A percentile compares a stretch with the other conserved stretches of the same genome.
Evolutionary conservation across 2,329 filamentous ascomycete genomes (phyloP).

Genomic region (Dothiorella sarmentorum): DNA sequence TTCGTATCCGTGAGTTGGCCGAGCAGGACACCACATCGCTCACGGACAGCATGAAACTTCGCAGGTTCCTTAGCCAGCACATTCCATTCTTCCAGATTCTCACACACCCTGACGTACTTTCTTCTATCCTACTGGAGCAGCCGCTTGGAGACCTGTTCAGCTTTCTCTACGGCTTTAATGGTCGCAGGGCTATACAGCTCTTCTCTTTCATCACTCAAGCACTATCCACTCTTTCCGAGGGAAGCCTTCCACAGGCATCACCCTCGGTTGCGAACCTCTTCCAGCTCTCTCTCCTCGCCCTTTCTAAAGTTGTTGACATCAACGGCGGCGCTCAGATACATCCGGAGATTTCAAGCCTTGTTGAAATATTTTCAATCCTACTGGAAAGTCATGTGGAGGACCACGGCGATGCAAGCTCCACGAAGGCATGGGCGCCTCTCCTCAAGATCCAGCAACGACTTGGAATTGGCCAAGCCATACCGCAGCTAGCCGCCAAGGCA

Average conservation of each 20-base stretch:
- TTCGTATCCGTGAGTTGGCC: constrained; percentile 21
- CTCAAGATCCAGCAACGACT: constrained; percentile 18
- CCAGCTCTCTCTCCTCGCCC: constrained; percentile 19
- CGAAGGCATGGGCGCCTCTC: too few species aligned
- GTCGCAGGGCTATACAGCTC: constrained; percentile 31
- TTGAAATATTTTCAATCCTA: background rate
- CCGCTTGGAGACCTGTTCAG: constrained; percentile 35
- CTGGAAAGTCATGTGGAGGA: background rate
- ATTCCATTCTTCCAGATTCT: constrained; percentile 28
- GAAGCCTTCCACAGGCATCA: too few species aligned
- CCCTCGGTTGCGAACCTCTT: constrained; percentile 20
- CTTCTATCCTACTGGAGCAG: constrained; percentile 36
- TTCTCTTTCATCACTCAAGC: constrained; percentile 28
- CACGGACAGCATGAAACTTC: background rate
- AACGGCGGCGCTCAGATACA: constrained; percentile 26
- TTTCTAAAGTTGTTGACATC: constrained; percentile 25
- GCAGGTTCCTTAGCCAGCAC: background rate
- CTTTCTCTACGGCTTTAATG: constrained; percentile 33
- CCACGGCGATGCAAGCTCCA: background rate
- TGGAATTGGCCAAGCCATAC: constrained; percentile 4
- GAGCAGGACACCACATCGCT: background rate
- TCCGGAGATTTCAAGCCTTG: constrained; percentile 21
- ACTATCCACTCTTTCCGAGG: too few species aligned
- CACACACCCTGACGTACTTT: constrained; percentile 33
- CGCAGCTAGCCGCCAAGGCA: background rate